phyloP scores from a whole-genome alignment of 2,329 filamentous ascomycete genomes.

The Aureobasidium sp. region DNA sequence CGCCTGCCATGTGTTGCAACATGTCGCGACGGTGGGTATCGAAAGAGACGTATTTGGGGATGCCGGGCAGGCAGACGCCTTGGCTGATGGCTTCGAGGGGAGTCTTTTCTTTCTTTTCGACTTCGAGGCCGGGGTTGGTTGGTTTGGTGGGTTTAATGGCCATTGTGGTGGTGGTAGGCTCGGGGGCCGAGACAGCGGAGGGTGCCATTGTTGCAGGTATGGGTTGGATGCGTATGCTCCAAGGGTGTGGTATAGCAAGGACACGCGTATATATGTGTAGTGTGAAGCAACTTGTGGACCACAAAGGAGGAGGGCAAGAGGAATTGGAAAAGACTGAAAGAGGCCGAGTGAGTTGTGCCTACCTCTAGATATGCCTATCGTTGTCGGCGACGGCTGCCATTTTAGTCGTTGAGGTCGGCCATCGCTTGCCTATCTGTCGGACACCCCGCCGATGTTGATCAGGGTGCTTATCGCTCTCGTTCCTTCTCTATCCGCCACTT shows the following conservation, averaged over 20 bases:
- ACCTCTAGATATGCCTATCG: conserved; percentile 5
- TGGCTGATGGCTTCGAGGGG: conserved; percentile 35
- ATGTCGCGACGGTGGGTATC: conserved; percentile 55
- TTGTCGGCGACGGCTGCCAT: not conserved
- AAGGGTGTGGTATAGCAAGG: not conserved
- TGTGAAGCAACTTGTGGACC: not conserved
- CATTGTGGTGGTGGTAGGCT: not conserved
- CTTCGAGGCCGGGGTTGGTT: conserved; percentile 11
- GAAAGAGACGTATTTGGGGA: conserved; percentile 47
- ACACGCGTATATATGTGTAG: not conserved
- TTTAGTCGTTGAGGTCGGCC: not conserved
- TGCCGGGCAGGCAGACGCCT: conserved; percentile 41
- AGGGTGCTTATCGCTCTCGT: not conserved
- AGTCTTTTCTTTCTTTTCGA: conserved; percentile 22
- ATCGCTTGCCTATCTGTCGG: conserved; percentile 1
- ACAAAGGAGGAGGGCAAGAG: not conserved
- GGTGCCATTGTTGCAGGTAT: conserved; percentile 10
- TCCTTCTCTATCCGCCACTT: not conserved
- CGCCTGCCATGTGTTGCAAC: conserved; percentile 55
- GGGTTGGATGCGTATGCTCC: not conserved
- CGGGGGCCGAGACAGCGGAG: conserved; percentile 5
- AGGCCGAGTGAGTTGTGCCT: not conserved
- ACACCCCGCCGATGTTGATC: not conserved
- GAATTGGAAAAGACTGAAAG: not conserved
- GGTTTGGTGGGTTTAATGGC: conserved; percentile 13